A percentile compares a stretch with the other conserved stretches of the same genome.
phyloP scores from a whole-genome alignment of 306 rosid species.

The Acmispon strigosus region DNA sequence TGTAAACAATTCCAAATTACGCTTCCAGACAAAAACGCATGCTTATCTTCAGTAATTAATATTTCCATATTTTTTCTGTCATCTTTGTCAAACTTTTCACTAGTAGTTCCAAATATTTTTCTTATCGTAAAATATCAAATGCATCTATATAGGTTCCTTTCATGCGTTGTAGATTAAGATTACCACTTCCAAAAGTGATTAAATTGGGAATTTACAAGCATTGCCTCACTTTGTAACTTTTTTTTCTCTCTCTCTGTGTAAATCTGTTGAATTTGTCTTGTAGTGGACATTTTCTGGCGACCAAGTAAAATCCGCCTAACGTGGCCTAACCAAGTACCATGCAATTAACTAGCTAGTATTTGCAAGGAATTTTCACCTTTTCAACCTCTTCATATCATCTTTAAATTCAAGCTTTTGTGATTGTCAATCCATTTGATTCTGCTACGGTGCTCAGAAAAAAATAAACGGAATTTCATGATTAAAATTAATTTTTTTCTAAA shows the following conservation, averaged over 20 bases:
- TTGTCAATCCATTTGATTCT: background rate
- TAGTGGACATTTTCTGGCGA: background rate
- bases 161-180: constrained; percentile 13
- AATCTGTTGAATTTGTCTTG: background rate
- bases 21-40: constrained; percentile 23
- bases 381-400: background rate
- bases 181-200: constrained; percentile 19
- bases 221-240: background rate
- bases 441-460: background rate
- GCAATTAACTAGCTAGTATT: background rate
- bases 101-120: background rate
- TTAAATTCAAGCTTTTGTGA: background rate
- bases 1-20: constrained; percentile 18
- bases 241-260: background rate
- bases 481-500: too few species aligned
- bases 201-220: constrained; percentile 3
- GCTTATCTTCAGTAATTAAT: constrained; percentile 11
- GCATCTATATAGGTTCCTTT: constrained; percentile 7
- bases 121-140: constrained; percentile 19
- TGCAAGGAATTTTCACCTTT: background rate
- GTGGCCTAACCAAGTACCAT: background rate
- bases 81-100: constrained; percentile 21
- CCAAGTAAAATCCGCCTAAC: background rate
- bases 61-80: constrained; percentile 15
- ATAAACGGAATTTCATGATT: background rate